Percentiles rank a stretch among this genome's conserved stretches.
Evolutionary conservation across 305 asterid genomes (phyloP).

Genomic region (Petunia hybrid): DNA sequence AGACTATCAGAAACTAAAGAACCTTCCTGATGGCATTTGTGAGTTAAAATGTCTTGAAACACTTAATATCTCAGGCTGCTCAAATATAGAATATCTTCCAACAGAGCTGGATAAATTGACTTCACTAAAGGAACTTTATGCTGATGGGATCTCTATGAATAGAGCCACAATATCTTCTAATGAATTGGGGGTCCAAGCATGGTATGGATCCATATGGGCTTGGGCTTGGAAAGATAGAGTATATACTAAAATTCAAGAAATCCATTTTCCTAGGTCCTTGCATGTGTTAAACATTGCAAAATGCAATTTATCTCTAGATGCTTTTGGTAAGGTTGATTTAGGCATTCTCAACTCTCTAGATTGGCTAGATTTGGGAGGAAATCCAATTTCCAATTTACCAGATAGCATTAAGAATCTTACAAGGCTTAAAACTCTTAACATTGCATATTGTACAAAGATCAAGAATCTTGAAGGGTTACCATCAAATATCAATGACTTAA

Average conservation of each 20-base stretch:
- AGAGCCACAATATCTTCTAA: background rate
- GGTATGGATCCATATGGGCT: background rate
- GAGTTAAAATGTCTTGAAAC: slow-evolving; percentile 33
- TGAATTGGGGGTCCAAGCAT: slow-evolving; percentile 4
- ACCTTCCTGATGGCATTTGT: slow-evolving; percentile 30
- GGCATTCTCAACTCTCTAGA: slow-evolving; percentile 2
- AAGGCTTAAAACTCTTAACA: slow-evolving; percentile 23
- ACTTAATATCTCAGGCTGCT: slow-evolving; percentile 32
- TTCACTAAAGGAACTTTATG: slow-evolving; percentile 33
- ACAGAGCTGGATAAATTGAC: slow-evolving; percentile 10
- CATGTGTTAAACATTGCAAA: slow-evolving; percentile 32
- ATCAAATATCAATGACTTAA: background rate
- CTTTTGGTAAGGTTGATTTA: slow-evolving; percentile 25
- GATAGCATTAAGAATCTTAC: slow-evolving; percentile 32
- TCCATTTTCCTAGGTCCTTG: slow-evolving; percentile 31
- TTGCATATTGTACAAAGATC: slow-evolving; percentile 27
- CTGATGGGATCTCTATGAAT: slow-evolving; percentile 29
- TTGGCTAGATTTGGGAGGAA: slow-evolving; percentile 33
- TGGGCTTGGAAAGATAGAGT: slow-evolving; percentile 25
- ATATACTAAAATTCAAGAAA: slow-evolving; percentile 19
- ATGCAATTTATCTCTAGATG: slow-evolving; percentile 36
- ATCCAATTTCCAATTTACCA: slow-evolving; percentile 27
- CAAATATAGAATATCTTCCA: slow-evolving; percentile 27
- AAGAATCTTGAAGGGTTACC: slow-evolving; percentile 29
- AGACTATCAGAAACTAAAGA: slow-evolving; percentile 29